phyloP scores from a whole-genome alignment of 441 rosid species.

The Bocquillonia castaneifolia region DNA sequence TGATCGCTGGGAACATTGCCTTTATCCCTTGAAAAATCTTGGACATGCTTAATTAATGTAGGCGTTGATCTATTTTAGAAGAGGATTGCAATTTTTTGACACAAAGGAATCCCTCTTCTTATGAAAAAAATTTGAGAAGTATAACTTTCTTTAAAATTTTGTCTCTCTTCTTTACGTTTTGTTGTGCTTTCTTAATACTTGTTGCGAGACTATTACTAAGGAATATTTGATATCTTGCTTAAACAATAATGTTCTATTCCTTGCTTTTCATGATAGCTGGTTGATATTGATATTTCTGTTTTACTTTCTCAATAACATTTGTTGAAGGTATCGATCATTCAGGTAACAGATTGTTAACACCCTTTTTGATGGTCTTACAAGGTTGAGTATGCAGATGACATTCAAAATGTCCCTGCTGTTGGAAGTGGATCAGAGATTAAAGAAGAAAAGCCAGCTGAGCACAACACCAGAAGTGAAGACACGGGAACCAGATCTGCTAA shows the following conservation, averaged over 20 bases:
- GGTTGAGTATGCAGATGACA: slow-evolving; percentile 91
- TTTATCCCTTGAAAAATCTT: not conserved
- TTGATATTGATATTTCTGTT: not conserved
- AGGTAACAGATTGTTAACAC: slow-evolving; percentile 10
- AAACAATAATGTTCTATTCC: not conserved
- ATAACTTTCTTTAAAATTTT: not conserved
- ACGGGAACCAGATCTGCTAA: slow-evolving; percentile 40
- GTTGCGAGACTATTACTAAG: not conserved
- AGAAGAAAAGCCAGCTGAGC: slow-evolving; percentile 41
- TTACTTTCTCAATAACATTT: slow-evolving; percentile 19
- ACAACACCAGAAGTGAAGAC: slow-evolving; percentile 36
- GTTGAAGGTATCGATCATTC: slow-evolving; percentile 13
- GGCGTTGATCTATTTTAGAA: not conserved
- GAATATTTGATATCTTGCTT: not conserved
- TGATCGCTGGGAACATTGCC: not conserved
- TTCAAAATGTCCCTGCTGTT: slow-evolving; percentile 50
- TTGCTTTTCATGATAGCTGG: not conserved
- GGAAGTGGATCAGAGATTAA: slow-evolving; percentile 45
- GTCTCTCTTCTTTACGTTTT: not conserved
- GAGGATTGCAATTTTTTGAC: not conserved
- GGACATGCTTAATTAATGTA: not conserved
- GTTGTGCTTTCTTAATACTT: not conserved
- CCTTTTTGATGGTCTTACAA: slow-evolving; percentile 36
- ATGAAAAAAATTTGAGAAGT: not conserved
- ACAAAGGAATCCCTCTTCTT: not conserved